Evolutionary conservation across 257 asterid species (phyloP).

Genomic region (Petunia secreta): DNA sequence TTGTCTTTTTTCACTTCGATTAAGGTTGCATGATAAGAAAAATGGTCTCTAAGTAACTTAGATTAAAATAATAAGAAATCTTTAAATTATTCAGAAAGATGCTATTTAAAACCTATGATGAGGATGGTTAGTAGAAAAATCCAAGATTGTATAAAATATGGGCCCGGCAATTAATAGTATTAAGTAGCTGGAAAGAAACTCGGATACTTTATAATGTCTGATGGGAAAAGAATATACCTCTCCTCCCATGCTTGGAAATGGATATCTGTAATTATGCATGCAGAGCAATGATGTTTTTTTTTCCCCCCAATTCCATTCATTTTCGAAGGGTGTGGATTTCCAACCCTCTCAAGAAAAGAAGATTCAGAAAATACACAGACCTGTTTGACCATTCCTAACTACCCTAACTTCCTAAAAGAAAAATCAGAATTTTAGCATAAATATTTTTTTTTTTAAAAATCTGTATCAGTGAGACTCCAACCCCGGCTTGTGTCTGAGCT

Average conservation of each 20-base stretch:
- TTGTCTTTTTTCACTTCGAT: not conserved
- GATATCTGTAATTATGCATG: not conserved
- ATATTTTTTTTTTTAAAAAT: too few species aligned
- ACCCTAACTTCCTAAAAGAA: too few species aligned
- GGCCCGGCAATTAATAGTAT: not conserved
- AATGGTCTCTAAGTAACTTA: too few species aligned
- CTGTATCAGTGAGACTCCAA: too few species aligned
- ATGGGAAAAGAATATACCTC: conserved; percentile 22
- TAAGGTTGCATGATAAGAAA: not conserved
- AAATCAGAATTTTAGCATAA: too few species aligned
- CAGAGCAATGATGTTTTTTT: not conserved
- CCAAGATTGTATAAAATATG: not conserved
- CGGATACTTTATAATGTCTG: not conserved
- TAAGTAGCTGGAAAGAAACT: not conserved
- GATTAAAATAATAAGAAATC: too few species aligned
- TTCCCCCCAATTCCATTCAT: too few species aligned
- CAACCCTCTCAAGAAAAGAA: too few species aligned
- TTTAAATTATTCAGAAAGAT: not conserved
- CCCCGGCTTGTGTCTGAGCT: too few species aligned
- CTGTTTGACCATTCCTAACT: too few species aligned
- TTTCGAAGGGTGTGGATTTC: too few species aligned
- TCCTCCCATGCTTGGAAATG: conserved; percentile 3
- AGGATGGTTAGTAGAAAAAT: not conserved
- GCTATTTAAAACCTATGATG: not conserved
- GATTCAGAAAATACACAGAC: too few species aligned